These are phyloP conservation scores for Prunus armeniaca DNA, from an alignment of 306 rosid genomes.

Conservation along the genomic window DNA sequence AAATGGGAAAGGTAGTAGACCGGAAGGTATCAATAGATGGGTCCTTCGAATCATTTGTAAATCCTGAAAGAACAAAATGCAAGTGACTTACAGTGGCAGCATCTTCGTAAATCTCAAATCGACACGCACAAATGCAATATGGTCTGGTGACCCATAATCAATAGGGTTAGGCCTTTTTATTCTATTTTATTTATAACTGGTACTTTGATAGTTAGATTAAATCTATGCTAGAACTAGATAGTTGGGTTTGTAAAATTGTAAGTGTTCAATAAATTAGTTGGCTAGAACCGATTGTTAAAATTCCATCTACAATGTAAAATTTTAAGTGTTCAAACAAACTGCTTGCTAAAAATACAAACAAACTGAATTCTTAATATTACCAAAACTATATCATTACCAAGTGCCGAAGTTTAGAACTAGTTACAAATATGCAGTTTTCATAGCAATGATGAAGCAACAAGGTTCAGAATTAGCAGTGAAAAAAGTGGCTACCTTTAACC, in stretches of 20 bases:
- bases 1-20: constrained; percentile 58
- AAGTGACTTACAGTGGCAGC: neutral
- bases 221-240: neutral
- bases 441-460: too few species aligned
- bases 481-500: constrained; percentile 51
- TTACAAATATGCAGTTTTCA: neutral
- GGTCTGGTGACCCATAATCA: too few species aligned
- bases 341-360: neutral
- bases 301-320: too few species aligned
- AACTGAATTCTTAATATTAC: neutral
- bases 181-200: too few species aligned
- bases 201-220: too few species aligned
- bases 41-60: constrained; percentile 81
- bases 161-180: too few species aligned
- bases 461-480: too few species aligned
- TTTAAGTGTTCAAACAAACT: neutral
- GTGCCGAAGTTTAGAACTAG: neutral
- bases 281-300: neutral
- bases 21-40: constrained; percentile 81
- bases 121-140: neutral
- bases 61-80: constrained; percentile 42
- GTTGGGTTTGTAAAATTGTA: neutral
- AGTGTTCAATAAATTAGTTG: neutral
- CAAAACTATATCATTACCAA: neutral
- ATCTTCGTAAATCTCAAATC: neutral